phyloP scores from a whole-genome alignment of 106 monocot species.

The Ottelia alismoides region DNA sequence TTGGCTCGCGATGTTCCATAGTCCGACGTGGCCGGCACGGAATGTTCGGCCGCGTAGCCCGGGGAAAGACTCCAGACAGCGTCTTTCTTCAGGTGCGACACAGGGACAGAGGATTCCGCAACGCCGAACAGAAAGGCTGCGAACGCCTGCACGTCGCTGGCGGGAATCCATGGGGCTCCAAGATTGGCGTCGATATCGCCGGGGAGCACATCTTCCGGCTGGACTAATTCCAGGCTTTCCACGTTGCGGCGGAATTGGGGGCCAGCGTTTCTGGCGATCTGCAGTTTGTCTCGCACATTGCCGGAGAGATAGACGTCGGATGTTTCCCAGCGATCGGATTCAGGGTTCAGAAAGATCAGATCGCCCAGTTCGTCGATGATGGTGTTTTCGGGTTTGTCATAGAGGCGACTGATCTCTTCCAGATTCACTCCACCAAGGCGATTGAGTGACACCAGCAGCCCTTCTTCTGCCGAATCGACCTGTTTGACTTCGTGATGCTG shows the following conservation, averaged over 20 bases:
- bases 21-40: background rate
- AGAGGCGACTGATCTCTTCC: background rate
- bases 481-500: no score
- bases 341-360: background rate
- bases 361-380: background rate
- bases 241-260: background rate
- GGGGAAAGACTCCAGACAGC: background rate
- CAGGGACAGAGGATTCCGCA: background rate
- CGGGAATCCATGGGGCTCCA: background rate
- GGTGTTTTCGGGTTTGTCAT: background rate
- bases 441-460: background rate
- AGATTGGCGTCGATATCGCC: background rate
- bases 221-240: background rate
- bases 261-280: background rate
- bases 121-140: background rate
- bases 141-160: background rate
- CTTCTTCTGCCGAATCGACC: background rate
- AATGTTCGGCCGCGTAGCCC: background rate
- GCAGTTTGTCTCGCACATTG: background rate
- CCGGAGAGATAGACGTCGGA: background rate
- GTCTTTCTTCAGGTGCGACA: background rate
- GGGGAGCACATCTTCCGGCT: background rate
- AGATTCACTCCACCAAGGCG: background rate
- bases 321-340: background rate
- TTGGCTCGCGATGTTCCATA: background rate